Evolutionary conservation across 1,284 basidiomycete species (phyloP), one percentile per base, ranked within the genome.

Genomic region (Pyrrhoderma noxium): DNA sequence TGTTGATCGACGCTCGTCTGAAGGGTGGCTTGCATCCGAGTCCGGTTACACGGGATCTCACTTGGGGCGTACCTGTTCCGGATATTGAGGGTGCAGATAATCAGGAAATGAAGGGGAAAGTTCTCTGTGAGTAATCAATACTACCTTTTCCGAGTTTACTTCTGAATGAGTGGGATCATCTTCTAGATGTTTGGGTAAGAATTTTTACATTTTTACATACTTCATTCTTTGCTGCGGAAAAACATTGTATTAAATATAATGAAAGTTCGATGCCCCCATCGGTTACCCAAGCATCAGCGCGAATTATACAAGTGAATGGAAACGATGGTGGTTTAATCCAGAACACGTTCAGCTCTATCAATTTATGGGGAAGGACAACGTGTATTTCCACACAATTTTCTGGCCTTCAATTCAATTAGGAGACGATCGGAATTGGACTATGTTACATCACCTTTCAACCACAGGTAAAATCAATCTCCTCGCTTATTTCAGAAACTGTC

Each of bases 281-380:
- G 96, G 96, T 51, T 99, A 99, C 68, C 87, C 92, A 3, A 96
- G 93, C 68, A 98, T 99, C 62, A 99, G 95, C 4, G 93, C 93
- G 51, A 90, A 88, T 65, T 95, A 96, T 72, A 96, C 93, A 19
- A 73, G 85, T 44, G 85, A 96, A 57, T 99, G 96, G 96, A 82
- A 89, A 66, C 76, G 85, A 65, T 99, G 96, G 96, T 99, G 96
- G 96, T 85, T 91, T 66, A 89, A 95, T 65, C 89, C 89, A 3
- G 76, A 93, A 60, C 78, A 98, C 61, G 94, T 99, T 58, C 77
- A 83, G 60, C 73, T 99, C 49, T 97, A 92, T 72, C 96, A 99
- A 68, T 99, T 99, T 75, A 99, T 99, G 96, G 92, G 92, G 63
- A 95, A 95, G 69, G 92, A 95, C 67, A 95, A 97, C 60, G 91